Conservation (phyloP, 2,329 filamentous ascomycete species). For the Magnaporthiopsis rhizophila region DNA sequence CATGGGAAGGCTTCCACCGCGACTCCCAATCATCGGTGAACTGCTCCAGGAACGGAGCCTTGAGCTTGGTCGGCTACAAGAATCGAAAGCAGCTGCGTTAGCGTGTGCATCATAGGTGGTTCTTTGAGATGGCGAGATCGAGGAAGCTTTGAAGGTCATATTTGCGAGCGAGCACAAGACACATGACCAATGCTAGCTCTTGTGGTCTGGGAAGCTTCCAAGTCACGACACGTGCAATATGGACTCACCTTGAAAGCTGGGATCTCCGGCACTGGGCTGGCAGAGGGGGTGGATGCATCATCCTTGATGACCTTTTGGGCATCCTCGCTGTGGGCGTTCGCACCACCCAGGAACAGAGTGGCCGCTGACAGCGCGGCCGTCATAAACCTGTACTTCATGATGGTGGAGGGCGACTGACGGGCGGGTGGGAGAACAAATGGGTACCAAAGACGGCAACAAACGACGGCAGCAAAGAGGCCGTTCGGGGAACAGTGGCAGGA, state of each 20-base stretch:
- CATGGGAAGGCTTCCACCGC: slow-evolving; percentile 89
- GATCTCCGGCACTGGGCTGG: slow-evolving; percentile 54
- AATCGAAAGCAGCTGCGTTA: slow-evolving; percentile 10
- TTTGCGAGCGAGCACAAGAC: neutral
- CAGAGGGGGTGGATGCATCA: slow-evolving; percentile 38
- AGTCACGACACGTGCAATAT: neutral
- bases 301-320: slow-evolving; percentile 47
- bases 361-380: slow-evolving; percentile 67
- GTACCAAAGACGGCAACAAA: neutral
- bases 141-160: neutral
- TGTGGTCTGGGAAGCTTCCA: neutral
- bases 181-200: neutral
- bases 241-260: slow-evolving; percentile 80
- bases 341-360: slow-evolving; percentile 7
- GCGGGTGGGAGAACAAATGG: slow-evolving; percentile 1
- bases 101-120: slow-evolving; percentile 2
- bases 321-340: slow-evolving; percentile 56
- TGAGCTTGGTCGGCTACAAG: slow-evolving; percentile 70
- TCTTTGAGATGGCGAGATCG: neutral
- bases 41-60: slow-evolving; percentile 95
- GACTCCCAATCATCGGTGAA: slow-evolving; percentile 95
- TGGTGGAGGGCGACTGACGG: slow-evolving; percentile 22
- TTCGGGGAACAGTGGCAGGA: neutral
- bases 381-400: slow-evolving; percentile 78
- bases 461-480: neutral